Conservation (phyloP, 2,329 filamentous ascomycete genomes). For the Calonectria honghensis region DNA sequence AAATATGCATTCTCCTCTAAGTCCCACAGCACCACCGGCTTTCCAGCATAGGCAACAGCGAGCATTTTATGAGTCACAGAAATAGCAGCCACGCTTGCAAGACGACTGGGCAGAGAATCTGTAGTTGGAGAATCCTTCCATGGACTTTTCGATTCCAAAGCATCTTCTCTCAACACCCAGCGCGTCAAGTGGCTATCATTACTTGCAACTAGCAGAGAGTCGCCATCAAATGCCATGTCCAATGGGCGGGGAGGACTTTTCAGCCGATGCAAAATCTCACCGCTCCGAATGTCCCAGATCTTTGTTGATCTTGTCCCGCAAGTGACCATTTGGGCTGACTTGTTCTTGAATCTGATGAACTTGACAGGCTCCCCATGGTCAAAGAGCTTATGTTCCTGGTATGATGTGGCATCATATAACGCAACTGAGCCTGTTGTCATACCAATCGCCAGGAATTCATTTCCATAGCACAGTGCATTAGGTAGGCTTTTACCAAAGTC, state of each 20-base stretch:
- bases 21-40: constrained; percentile 60
- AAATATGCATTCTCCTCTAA: constrained; percentile 55
- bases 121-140: constrained; percentile 50
- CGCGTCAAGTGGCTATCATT: constrained; percentile 51
- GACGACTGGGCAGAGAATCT: constrained; percentile 20
- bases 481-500: constrained; percentile 51
- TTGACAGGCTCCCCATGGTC: constrained; percentile 57
- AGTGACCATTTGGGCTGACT: constrained; percentile 55
- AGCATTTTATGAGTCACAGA: constrained; percentile 57
- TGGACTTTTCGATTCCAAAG: constrained; percentile 29
- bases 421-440: constrained; percentile 48
- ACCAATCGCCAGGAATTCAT: constrained; percentile 54
- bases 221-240: constrained; percentile 52
- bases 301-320: constrained; percentile 54
- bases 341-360: constrained; percentile 55
- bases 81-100: constrained; percentile 53
- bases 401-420: constrained; percentile 53
- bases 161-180: constrained; percentile 54
- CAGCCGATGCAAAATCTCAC: constrained; percentile 52
- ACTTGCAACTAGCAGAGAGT: constrained; percentile 55
- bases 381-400: constrained; percentile 53
- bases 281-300: constrained; percentile 58
- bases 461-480: constrained; percentile 53
- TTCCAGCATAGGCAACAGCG: constrained; percentile 57
- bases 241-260: constrained; percentile 47